These are phyloP conservation scores for Exophiala phaeomuriformis DNA, from an alignment of 2,329 filamentous ascomycete species.

Conservation along the genomic window DNA sequence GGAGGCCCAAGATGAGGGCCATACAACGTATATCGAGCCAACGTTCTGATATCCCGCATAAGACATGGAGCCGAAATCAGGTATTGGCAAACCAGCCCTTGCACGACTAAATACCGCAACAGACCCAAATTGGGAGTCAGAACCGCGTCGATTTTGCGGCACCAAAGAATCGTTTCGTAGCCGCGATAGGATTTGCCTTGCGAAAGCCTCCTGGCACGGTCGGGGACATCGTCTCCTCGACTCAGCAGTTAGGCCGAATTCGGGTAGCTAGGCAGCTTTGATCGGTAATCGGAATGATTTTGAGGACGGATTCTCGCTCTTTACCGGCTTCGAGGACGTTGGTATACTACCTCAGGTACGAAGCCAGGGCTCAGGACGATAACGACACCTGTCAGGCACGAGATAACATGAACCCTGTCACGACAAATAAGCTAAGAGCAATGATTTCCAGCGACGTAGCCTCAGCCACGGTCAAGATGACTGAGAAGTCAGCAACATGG, in stretches of 20 bases:
- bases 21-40: background rate
- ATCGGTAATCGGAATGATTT: slow-evolving; percentile 17
- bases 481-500: slow-evolving; percentile 5
- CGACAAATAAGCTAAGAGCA: background rate
- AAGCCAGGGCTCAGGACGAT: too few species aligned
- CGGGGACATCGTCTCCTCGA: slow-evolving; percentile 4
- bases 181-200: too few species aligned
- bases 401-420: too few species aligned
- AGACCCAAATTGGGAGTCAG: too few species aligned
- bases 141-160: too few species aligned
- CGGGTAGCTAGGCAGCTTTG: slow-evolving; percentile 4
- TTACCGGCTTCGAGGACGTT: slow-evolving; percentile 4
- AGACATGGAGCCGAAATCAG: background rate
- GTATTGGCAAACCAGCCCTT: background rate
- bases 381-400: too few species aligned
- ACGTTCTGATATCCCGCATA: background rate
- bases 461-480: slow-evolving; percentile 6
- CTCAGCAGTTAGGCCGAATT: background rate
- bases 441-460: slow-evolving; percentile 7
- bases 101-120: too few species aligned
- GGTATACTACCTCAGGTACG: background rate
- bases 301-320: slow-evolving; percentile 7
- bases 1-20: slow-evolving; percentile 22
- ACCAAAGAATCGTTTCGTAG: too few species aligned
- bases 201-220: slow-evolving; percentile 2